Evolutionary conservation across 192 early-diverging fungal species (phyloP), one percentile per base, ranked within the genome.

Genomic region (Podila epigama): DNA sequence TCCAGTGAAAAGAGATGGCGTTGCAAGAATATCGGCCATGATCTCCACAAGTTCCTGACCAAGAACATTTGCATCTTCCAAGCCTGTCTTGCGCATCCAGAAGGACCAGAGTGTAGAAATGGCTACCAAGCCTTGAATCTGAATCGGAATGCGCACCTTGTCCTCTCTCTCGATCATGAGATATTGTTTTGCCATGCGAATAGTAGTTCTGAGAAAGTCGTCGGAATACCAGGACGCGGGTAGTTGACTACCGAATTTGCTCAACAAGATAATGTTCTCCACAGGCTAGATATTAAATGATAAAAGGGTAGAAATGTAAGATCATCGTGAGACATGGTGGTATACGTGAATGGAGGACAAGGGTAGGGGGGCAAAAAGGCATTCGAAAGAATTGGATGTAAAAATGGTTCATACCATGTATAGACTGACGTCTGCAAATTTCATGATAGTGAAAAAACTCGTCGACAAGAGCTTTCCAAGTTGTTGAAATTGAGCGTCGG

Each of bases 81-180:
- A 56, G 32, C 72, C 72, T 11, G 65, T 63, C 33, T 75, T 75
- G 31, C 72, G 64, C 72, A 75, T 75, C 72, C 72, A 75, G 32
- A 63, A 75, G 9, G 72, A 75, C 72, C 72, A 75, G 4, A 75
- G 54, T 3, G 65, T 58, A 0, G 65, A 31, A 34, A 75, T 61
- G 25, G 72, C 58, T 20, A 34, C 59, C 16, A 75, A 32, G 1
- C 72, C 65, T 27, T 57, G 50, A 9, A 75, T 53, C 35, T 75
- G 72, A 15, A 67, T 54, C 27, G 72, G 65, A 2, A 75, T 29
- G 1, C 72, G 58, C 39, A 75, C 53, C 16, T 68, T 67, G 6
- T 75, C 70, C 11, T 53, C 39, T 62, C 57, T 58, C 22, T 75
- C 70, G n/a, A 52, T 75, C 4, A 27, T n/a, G 29, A 75, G 41